Evolutionary conservation across 208 protist genomes (phyloP), one percentile per base, ranked within the genome.

Genomic region (Trypanosoma avium): DNA sequence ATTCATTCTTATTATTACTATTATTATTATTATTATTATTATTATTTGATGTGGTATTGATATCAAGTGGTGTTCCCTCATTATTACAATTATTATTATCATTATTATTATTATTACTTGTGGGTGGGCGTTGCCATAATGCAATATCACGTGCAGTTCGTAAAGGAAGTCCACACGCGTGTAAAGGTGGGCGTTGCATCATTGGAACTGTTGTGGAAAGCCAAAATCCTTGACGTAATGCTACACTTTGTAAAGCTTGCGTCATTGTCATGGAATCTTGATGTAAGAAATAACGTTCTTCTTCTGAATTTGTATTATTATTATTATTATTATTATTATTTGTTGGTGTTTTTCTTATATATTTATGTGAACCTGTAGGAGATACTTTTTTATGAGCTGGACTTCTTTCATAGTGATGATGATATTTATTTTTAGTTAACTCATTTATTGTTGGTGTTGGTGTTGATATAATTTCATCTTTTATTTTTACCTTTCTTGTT

Each of bases 161-260:
- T n/a, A 71, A 21, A 21, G 66, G 66, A 45, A 71, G 66, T 32
- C 66, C 66, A 59, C 66, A 71, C 3, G 57, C 57, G 57, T 71
- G 66, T 21, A 71, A 43, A 22, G 66, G 66, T 9, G 66, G 66
- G 9, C 66, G 55, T 19, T 48, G 43, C 57, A 71, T 53, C 66
- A 53, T 65, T 7, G 30, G 66, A 19, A 63, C 50, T 8, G 66
- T 65, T 24, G 55, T 58, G 13, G 66, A 71, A 38, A 71, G 57
- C 66, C 66, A 71, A 49, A 56, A 38, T 13, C 66, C 66, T 43
- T 71, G 49, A 1, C 40, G 56, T 22, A 64, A 29, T 15, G 66
- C 66, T 29, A 71, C 57, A 42, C 66, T 59, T 29, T 71, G 66
- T 4, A 71, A n/a, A 21, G 57, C 57, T 24, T 65, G 66, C 29